Evolutionary conservation across 2,329 filamentous ascomycete genomes (phyloP).

Genomic region (Aspergillus thermomutatus): DNA sequence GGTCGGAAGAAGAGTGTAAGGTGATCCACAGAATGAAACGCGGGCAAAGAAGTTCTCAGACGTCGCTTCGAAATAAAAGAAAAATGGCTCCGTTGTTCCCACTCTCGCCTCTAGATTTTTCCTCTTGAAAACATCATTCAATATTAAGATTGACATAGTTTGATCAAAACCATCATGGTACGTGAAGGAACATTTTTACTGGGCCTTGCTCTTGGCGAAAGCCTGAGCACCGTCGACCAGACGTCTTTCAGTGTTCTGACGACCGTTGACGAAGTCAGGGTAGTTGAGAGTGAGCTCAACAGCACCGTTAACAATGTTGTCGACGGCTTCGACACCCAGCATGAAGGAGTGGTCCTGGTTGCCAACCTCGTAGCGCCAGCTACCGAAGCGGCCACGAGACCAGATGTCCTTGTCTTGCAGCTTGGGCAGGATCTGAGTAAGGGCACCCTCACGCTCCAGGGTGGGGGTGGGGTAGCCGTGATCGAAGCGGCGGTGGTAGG

Average conservation of each 20-base stretch:
- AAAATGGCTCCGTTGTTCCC: constrained; percentile 16
- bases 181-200: constrained; percentile 23
- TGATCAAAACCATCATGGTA: not conserved
- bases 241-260: constrained; percentile 60
- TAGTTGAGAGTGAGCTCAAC: constrained; percentile 94
- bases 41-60: constrained; percentile 30
- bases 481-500: constrained; percentile 96
- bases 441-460: constrained; percentile 90
- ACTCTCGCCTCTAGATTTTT: constrained; percentile 18
- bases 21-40: constrained; percentile 24
- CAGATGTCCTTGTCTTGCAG: constrained; percentile 88
- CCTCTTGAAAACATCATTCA: constrained; percentile 15
- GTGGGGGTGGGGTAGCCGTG: constrained; percentile 96
- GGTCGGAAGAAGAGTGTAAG: constrained; percentile 10
- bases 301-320: constrained; percentile 83
- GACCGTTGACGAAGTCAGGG: constrained; percentile 87
- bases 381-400: constrained; percentile 94
- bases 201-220: constrained; percentile 47
- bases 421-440: constrained; percentile 88
- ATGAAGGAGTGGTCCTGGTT: constrained; percentile 99
- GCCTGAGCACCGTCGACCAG: constrained; percentile 60
- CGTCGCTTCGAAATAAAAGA: constrained; percentile 27
- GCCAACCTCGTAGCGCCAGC: constrained; percentile 95
- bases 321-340: constrained; percentile 89
- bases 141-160: constrained; percentile 18